Percentiles rank a stretch among this genome's conserved stretches.
Evolutionary conservation across 2,329 filamentous ascomycete genomes (phyloP).

Genomic region (Penicillium sp.): DNA sequence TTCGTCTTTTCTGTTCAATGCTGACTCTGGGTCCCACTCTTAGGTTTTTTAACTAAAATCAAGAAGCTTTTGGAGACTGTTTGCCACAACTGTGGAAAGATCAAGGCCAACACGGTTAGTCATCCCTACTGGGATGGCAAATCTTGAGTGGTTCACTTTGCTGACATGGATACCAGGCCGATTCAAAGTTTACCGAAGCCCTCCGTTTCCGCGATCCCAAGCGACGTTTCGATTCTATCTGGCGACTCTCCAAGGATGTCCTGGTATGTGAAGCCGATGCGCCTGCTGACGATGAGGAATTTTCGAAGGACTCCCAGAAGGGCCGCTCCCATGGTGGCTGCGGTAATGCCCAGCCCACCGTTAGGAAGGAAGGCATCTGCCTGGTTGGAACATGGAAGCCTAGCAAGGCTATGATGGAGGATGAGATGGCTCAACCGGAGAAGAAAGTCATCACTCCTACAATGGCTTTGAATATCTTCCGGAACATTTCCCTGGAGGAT

Average conservation of each 20-base stretch:
- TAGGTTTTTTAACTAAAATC: constrained; percentile 96
- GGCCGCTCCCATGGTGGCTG: constrained; percentile 77
- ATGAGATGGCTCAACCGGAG: constrained; percentile 65
- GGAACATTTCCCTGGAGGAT: constrained; percentile 76
- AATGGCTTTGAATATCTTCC: constrained; percentile 81
- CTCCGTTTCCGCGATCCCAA: constrained; percentile 88
- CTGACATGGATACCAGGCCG: constrained; percentile 63
- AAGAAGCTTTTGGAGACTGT: constrained; percentile 99
- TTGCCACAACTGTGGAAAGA: constrained; percentile 98
- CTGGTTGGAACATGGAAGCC: constrained; percentile 73
- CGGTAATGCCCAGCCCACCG: constrained; percentile 83
- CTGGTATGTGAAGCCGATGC: constrained; percentile 77
- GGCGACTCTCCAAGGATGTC: constrained; percentile 88
- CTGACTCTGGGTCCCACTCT: constrained; percentile 32
- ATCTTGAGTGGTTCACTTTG: constrained; percentile 49
- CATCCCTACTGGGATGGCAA: constrained; percentile 59
- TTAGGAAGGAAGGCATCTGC: constrained; percentile 82
- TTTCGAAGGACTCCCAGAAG: constrained; percentile 61
- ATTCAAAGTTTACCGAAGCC: constrained; percentile 78
- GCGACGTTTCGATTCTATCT: constrained; percentile 87
- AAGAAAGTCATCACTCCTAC: constrained; percentile 80
- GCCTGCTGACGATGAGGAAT: constrained; percentile 64
- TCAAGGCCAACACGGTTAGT: constrained; percentile 98
- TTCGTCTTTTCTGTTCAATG: background rate
- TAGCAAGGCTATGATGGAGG: constrained; percentile 70